A percentile compares a stretch with the other conserved stretches of the same genome.
phyloP scores from a whole-genome alignment of 1,284 basidiomycete species.

The Mycena sp. region DNA sequence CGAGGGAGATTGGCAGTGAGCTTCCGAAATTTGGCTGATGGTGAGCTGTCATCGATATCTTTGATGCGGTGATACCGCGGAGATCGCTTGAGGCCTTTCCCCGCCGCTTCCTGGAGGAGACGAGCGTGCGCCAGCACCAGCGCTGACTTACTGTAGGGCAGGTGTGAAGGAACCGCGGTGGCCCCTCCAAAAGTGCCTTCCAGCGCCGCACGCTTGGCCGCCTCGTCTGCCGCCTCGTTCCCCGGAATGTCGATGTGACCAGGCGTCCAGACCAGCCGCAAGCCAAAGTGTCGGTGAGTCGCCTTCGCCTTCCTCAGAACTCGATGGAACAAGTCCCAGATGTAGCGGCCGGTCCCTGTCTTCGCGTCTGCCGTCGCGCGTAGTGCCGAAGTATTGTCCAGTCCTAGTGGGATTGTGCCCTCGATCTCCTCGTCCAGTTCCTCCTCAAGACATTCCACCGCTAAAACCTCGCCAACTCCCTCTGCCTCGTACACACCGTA shows the following conservation, averaged over 20 bases:
- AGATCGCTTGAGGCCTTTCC: neutral
- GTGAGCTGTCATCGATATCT: neutral
- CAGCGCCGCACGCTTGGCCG: constrained; percentile 10
- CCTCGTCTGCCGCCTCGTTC: constrained; percentile 13
- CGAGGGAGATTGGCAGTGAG: neutral
- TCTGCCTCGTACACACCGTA: constrained; percentile 12
- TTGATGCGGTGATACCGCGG: neutral
- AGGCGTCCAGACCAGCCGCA: constrained; percentile 8
- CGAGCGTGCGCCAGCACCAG: neutral
- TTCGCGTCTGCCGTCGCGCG: neutral
- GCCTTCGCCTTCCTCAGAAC: neutral
- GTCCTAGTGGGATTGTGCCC: neutral
- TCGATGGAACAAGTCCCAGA: constrained; percentile 12
- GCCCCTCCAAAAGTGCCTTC: neutral
- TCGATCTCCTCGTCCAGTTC: neutral
- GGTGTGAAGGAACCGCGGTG: neutral
- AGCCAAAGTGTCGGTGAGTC: neutral
- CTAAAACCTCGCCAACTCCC: constrained; percentile 2
- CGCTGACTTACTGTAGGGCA: constrained; percentile 10
- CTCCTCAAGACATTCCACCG: neutral
- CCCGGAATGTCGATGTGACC: constrained; percentile 15
- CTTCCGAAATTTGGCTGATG: neutral
- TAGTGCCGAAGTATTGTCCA: constrained; percentile 4
- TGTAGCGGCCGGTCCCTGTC: neutral
- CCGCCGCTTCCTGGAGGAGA: neutral